A percentile compares a stretch with the other conserved stretches of the same genome.
Evolutionary conservation across 306 rosid genomes (phyloP).

Genomic region (Ammopiptanthus mongolicus): DNA sequence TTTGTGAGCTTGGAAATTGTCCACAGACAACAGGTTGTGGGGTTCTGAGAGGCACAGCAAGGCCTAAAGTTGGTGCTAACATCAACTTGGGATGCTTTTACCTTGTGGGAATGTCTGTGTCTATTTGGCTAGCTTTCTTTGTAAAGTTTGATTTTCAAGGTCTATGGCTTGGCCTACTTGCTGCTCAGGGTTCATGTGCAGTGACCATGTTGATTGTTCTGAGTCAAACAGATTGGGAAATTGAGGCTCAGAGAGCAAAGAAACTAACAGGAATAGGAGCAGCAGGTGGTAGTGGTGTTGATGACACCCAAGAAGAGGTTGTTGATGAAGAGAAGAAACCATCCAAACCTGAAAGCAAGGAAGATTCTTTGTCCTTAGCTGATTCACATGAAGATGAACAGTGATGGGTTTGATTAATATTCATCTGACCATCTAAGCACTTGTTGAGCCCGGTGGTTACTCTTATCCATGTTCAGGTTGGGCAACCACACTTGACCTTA

Average conservation of each 20-base stretch:
- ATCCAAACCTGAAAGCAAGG: conserved; percentile 32
- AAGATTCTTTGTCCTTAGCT: conserved; percentile 20
- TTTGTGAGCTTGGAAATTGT: conserved; percentile 88
- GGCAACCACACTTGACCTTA: no score
- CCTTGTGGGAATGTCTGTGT: conserved; percentile 86
- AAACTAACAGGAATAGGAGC: conserved; percentile 35
- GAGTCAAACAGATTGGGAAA: conserved; percentile 64
- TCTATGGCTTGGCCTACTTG: conserved; percentile 83
- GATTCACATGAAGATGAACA: conserved; percentile 26
- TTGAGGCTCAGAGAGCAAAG: conserved; percentile 62
- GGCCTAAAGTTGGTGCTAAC: conserved; percentile 83
- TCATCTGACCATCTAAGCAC: neutral
- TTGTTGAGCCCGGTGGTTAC: neutral
- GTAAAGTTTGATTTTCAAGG: conserved; percentile 75
- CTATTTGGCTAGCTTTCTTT: conserved; percentile 54
- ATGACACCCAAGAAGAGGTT: conserved; percentile 11
- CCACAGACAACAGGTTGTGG: conserved; percentile 98
- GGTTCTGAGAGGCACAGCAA: conserved; percentile 80
- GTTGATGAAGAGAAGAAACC: conserved; percentile 32
- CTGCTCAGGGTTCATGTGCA: conserved; percentile 84
- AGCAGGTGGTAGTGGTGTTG: conserved; percentile 10
- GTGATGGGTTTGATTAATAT: conserved; percentile 28
- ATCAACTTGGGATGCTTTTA: conserved; percentile 84
- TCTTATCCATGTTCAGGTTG: neutral
- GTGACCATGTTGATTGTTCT: conserved; percentile 76